A percentile compares a stretch with the other conserved stretches of the same genome.
phyloP scores from a whole-genome alignment of 805 yeast species.

The Metschnikowia baotianmanensis region DNA sequence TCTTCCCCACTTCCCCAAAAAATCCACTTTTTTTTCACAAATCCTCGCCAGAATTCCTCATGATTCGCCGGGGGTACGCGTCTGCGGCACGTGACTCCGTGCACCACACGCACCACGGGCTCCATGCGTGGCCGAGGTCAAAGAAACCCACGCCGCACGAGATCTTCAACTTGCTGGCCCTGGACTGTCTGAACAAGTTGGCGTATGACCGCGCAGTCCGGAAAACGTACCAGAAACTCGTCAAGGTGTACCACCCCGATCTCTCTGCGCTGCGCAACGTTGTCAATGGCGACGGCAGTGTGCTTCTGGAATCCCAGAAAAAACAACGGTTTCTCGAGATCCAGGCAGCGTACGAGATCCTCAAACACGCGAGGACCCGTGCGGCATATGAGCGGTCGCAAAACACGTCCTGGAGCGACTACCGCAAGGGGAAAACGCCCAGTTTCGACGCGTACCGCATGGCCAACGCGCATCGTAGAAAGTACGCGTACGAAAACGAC shows the following conservation, averaged over 20 bases:
- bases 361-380: constrained; percentile 54
- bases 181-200: constrained; percentile 37
- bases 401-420: constrained; percentile 29
- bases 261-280: constrained; percentile 28
- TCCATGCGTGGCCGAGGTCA: constrained; percentile 57
- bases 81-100: constrained; percentile 19
- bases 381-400: constrained; percentile 28
- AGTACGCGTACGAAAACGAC: constrained; percentile 31
- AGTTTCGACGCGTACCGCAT: constrained; percentile 34
- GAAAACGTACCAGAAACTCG: constrained; percentile 37
- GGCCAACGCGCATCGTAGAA: constrained; percentile 38
- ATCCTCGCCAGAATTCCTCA: neutral
- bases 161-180: constrained; percentile 45
- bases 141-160: constrained; percentile 68
- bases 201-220: constrained; percentile 51
- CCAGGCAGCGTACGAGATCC: constrained; percentile 38
- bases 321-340: constrained; percentile 30
- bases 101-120: constrained; percentile 25
- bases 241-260: constrained; percentile 86
- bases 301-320: constrained; percentile 33
- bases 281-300: constrained; percentile 27
- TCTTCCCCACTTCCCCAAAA: neutral
- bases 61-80: constrained; percentile 19
- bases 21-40: neutral
- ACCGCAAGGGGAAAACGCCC: constrained; percentile 22